These are phyloP conservation scores for Citrullus colocynthis DNA, from an alignment of 306 rosid genomes.

Conservation along the genomic window DNA sequence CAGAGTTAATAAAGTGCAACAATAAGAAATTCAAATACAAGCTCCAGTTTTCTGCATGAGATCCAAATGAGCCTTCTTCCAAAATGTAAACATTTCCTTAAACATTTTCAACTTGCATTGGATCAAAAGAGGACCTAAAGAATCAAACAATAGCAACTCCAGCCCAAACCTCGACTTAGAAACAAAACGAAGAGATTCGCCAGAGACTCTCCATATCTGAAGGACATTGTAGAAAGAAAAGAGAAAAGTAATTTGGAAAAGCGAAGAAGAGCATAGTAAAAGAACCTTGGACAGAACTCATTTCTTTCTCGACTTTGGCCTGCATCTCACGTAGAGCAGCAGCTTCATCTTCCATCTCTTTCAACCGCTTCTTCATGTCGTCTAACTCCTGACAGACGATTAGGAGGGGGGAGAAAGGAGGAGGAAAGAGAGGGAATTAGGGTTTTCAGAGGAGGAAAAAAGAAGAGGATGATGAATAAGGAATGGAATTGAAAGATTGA, in stretches of 20 bases:
- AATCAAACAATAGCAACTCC: background rate
- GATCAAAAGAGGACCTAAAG: background rate
- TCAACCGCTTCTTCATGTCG: constrained; percentile 51
- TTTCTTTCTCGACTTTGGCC: constrained; percentile 46
- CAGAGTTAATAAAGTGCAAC: background rate
- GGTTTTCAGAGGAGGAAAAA: background rate
- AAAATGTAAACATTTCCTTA: background rate
- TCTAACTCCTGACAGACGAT: constrained; percentile 31
- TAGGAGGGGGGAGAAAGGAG: background rate
- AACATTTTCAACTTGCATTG: background rate
- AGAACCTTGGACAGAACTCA: constrained; percentile 46
- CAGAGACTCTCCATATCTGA: background rate
- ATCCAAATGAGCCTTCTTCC: background rate
- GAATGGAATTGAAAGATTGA: background rate
- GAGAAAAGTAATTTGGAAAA: background rate
- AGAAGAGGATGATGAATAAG: background rate
- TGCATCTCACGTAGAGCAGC: constrained; percentile 58
- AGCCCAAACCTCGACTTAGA: background rate
- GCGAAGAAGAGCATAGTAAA: background rate
- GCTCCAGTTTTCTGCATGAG: background rate
- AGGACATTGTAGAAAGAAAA: background rate
- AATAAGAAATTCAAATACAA: background rate
- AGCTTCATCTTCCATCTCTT: constrained; percentile 58
- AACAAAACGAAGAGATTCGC: background rate
- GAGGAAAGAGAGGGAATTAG: background rate